Evolutionary conservation across 176 grass and related monocot genomes (phyloP), one percentile per base, ranked within the genome.

Genomic region (Bromus sterilis): DNA sequence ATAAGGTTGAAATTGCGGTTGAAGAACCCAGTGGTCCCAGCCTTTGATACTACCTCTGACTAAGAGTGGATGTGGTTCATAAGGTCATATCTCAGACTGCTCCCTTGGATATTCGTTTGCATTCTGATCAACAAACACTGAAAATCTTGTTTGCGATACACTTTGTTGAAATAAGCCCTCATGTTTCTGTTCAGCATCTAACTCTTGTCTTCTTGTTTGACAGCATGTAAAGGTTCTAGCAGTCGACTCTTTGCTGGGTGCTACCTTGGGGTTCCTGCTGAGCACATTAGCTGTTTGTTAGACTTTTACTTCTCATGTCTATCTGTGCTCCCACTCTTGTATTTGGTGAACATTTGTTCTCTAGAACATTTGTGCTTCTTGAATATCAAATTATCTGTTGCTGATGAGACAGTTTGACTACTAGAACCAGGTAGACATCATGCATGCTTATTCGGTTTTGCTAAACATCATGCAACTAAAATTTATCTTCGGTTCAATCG

Each of bases 151-250:
- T 88, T 78, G 6, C 4, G 11, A 31, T 56, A 56, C 23, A 43
- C 16, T 20, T 71, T 43, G 53, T 70, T 73, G 44, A 77, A 82
- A 14, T 41, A 66, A 40, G 64, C 78, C 44, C 24, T 30, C 6
- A 40, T 66, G 2, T 56, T 78, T 82, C 4, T 79, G 18, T 64
- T 82, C 24, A 46, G 9, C 32, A 9, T 82, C 87, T 89, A 76
- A 90, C 58, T 30, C 61, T 58, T 58, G 13, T 7, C 39, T 24
- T 79, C 82, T 85, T 64, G 33, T 46, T 82, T 39, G 20, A 41
- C 88, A 86, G 88, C 76, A 41, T 74, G 83, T 83, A 86, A 82
- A 83, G 79, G 66, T 82, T 59, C 31, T 89, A 69, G 87, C 60
- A 59, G 31, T 74, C 78, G 46, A 86, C 83, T 83, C 66, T 82